Evolutionary conservation across 331 rosid species (phyloP), one percentile per base, ranked within the genome.

Genomic region (Quercus tomentella): DNA sequence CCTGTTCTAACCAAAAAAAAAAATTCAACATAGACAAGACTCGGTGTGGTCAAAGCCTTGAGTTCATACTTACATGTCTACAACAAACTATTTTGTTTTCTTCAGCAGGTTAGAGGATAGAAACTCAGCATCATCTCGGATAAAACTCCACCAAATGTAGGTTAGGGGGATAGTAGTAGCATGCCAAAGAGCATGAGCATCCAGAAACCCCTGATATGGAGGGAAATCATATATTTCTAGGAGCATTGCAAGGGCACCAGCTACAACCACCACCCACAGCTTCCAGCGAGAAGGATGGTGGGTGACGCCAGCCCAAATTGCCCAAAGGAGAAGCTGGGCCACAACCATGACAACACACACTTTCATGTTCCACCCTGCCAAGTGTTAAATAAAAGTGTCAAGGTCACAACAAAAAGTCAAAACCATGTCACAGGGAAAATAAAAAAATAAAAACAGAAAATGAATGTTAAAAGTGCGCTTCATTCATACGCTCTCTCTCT

Each of bases 111-210:
- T 58, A 25, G 87, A 80, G 77, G 93, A 84, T 49, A 41, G 68
- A 61, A 90, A 84, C 82, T 79, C 76, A 12, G 91, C 94, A 81
- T 93, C 98, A 16, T 91, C 97, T 79, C 86, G 82, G 63, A 86
- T 81, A 72, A 93, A 93, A 85, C 94, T 90, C 98, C 98, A 93
- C 98, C 93, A 88, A 16, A 92, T 43, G 74, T 79, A 87, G n/a
- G 97, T 90, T 23, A 93, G 77, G 12, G 98, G 98, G 78, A 93
- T 70, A 49, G 92, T 91, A 41, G 91, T 73, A 82, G 92, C 95
- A 30, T 90, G 92, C 96, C 92, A 89, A 68, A 92, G 80, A 33
- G 94, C 91, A 82, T 90, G 94, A 66, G 96, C 89, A 77, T 93
- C 97, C 18, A 89, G 2, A 66, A 87, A 79, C 37, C 97, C 97